A percentile compares a stretch with the other conserved stretches of the same genome.
Conservation (phyloP, 371 early-diverging fungal genomes). For the Mortierella sp. region DNA sequence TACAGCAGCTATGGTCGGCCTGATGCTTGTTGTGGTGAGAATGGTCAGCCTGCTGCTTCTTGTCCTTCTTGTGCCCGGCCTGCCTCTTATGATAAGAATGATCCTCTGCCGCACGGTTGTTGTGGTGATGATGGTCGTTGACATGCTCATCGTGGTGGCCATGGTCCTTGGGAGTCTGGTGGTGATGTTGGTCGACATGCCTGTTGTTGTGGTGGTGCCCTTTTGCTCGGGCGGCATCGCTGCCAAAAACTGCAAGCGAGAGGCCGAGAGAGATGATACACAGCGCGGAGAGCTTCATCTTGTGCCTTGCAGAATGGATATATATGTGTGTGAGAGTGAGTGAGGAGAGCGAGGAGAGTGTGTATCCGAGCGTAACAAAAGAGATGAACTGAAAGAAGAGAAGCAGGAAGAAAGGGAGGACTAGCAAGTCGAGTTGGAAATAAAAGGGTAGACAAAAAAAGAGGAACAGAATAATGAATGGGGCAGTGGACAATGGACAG, state of each 20-base stretch:
- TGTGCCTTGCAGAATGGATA: neutral
- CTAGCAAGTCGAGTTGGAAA: neutral
- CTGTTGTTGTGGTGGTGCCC: neutral
- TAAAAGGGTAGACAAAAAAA: neutral
- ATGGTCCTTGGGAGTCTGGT: neutral
- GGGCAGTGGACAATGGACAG: neutral
- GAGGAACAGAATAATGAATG: neutral
- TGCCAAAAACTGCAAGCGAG: conserved; percentile 26
- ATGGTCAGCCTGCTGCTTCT: conserved; percentile 10
- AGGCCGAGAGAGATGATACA: conserved; percentile 35
- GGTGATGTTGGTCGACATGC: neutral
- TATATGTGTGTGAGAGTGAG: neutral
- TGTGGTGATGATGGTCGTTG: conserved; percentile 5
- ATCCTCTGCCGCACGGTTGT: neutral
- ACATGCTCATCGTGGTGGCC: neutral
- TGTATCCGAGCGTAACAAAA: neutral
- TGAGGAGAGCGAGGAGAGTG: neutral
- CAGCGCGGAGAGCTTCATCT: conserved; percentile 28
- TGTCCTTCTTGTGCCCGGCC: neutral
- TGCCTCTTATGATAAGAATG: neutral
- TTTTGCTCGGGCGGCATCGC: conserved; percentile 18
- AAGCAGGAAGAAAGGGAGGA: neutral
- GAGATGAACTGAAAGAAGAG: neutral
- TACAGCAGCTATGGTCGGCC: neutral
- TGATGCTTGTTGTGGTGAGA: conserved; percentile 13